Evolutionary conservation across 768 basidiomycete species (phyloP).

Genomic region (Tricholomella constricta): DNA sequence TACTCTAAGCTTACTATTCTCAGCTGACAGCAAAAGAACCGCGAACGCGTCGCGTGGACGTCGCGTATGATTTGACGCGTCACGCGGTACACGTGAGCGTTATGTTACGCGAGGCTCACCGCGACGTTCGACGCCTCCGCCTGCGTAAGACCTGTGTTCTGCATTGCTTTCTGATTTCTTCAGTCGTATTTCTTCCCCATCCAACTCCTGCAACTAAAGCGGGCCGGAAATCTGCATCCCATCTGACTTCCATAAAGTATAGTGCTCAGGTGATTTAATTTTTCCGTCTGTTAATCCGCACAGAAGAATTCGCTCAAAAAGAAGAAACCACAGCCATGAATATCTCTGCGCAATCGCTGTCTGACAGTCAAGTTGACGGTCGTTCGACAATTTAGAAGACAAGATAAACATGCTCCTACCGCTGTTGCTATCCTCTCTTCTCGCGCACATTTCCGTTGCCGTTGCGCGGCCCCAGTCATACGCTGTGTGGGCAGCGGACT

Average conservation of each 20-base stretch:
- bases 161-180: no score
- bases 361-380: no score
- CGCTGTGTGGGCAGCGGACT: conserved; percentile 48
- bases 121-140: conserved; percentile 24
- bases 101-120: no score
- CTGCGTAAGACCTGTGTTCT: conserved; percentile 7
- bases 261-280: not conserved
- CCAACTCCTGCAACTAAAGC: conserved; percentile 13
- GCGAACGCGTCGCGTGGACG: no score
- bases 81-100: no score
- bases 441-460: not conserved
- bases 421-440: conserved; percentile 1
- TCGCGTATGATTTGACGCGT: no score
- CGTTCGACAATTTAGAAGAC: no score
- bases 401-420: conserved; percentile 1
- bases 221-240: not conserved
- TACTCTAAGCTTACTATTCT: no score
- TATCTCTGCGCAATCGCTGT: no score
- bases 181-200: conserved; percentile 19
- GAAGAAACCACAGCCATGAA: not conserved
- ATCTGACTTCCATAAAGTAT: not conserved
- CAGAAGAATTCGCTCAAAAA: no score
- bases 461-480: conserved; percentile 38
- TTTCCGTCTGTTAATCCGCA: conserved; percentile 3
- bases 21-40: no score